Conservation (phyloP, 2,329 filamentous ascomycete species). For the Aspergillus ochraceus region DNA sequence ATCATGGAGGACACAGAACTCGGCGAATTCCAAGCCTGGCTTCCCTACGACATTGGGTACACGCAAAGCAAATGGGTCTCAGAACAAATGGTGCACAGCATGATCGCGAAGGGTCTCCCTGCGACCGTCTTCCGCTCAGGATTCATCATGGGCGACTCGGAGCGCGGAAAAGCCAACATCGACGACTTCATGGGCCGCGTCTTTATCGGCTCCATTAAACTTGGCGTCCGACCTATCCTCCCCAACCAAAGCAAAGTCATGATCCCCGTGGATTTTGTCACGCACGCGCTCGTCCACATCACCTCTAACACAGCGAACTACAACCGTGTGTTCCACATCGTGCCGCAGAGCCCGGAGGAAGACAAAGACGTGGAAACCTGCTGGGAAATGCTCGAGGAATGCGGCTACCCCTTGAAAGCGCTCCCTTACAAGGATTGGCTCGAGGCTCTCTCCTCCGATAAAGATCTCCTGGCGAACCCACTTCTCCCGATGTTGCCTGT, state of each 20-base stretch:
- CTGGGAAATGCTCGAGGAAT: background rate
- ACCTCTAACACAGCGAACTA: background rate
- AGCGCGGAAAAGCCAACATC: background rate
- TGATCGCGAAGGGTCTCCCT: background rate
- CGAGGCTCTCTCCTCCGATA: background rate
- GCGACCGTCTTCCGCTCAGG: background rate
- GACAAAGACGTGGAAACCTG: constrained; percentile 1
- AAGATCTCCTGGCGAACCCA: background rate
- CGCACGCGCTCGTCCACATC: background rate
- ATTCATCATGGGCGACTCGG: background rate
- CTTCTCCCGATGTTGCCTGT: background rate
- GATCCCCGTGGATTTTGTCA: background rate
- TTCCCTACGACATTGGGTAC: background rate
- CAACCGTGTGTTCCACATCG: background rate
- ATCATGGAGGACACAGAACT: background rate
- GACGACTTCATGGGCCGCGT: constrained; percentile 1
- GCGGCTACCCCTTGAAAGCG: background rate
- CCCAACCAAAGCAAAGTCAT: background rate
- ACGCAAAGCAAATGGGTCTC: background rate
- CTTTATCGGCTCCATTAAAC: background rate
- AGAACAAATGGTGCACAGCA: background rate
- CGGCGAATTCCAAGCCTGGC: background rate
- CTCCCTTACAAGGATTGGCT: background rate
- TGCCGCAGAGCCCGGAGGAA: background rate
- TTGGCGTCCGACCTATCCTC: background rate